These are phyloP conservation scores for Yamadazyma dendronema DNA, from an alignment of 1,139 yeast genomes.

Conservation along the genomic window DNA sequence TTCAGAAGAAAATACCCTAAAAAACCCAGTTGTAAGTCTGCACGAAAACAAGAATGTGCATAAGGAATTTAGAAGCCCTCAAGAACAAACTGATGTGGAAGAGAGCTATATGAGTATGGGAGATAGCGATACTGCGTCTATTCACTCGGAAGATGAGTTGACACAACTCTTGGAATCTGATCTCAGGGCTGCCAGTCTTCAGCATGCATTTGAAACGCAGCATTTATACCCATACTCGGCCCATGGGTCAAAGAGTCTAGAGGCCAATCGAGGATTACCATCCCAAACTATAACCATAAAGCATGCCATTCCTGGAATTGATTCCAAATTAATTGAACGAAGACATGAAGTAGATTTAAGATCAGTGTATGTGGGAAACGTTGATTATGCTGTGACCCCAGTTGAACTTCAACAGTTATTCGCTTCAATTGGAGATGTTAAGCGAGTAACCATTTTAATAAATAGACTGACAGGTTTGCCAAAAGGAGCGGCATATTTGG, in stretches of 20 bases:
- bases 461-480: constrained; percentile 77
- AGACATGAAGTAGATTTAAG: constrained; percentile 62
- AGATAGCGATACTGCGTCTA: background rate
- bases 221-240: background rate
- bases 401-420: constrained; percentile 80
- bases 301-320: background rate
- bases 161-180: background rate
- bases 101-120: no score
- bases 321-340: constrained; percentile 24
- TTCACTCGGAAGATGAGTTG: background rate
- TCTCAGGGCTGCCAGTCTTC: background rate
- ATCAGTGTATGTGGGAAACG: constrained; percentile 85
- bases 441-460: constrained; percentile 76
- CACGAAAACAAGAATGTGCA: no score
- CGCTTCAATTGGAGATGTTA: constrained; percentile 70
- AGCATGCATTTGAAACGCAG: background rate
- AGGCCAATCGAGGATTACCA: background rate
- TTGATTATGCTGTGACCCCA: constrained; percentile 78
- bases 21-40: no score
- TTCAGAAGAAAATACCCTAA: no score
- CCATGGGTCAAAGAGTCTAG: no score
- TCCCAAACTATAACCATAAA: background rate
- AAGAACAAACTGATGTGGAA: no score
- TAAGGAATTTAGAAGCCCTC: no score
- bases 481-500: constrained; percentile 84